These are phyloP conservation scores for Hericium erinaceus DNA, from an alignment of 768 basidiomycete species.

Conservation along the genomic window DNA sequence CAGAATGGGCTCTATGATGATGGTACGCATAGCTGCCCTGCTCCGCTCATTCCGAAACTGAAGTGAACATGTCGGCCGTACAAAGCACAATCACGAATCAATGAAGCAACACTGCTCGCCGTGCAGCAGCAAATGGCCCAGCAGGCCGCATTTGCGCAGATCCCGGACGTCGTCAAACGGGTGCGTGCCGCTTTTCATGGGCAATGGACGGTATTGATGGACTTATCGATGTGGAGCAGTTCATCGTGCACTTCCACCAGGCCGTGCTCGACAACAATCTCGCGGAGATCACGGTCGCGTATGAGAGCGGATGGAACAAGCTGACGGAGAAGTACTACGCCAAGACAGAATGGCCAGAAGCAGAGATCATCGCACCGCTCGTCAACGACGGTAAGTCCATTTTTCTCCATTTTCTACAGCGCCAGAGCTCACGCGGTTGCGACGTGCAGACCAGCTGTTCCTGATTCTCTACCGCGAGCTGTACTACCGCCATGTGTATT, in stretches of 20 bases:
- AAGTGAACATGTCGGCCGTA: slow-evolving; percentile 1
- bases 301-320: slow-evolving; percentile 96
- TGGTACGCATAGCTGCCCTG: slow-evolving; percentile 28
- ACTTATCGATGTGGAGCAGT: slow-evolving; percentile 36
- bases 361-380: slow-evolving; percentile 88
- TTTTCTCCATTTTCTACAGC: background rate
- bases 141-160: slow-evolving; percentile 71
- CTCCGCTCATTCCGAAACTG: background rate
- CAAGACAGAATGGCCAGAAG: slow-evolving; percentile 95
- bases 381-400: slow-evolving; percentile 74
- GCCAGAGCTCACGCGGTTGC: background rate
- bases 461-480: slow-evolving; percentile 94
- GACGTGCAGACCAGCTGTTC: slow-evolving; percentile 73
- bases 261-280: slow-evolving; percentile 89
- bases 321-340: slow-evolving; percentile 94
- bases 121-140: slow-evolving; percentile 82
- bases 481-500: slow-evolving; percentile 94
- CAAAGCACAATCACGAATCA: slow-evolving; percentile 50
- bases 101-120: slow-evolving; percentile 58
- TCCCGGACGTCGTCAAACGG: slow-evolving; percentile 84
- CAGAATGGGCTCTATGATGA: slow-evolving; percentile 62
- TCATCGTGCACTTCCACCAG: slow-evolving; percentile 92
- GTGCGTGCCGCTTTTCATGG: slow-evolving; percentile 32
- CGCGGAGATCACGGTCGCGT: slow-evolving; percentile 82
- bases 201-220: background rate